These are phyloP conservation scores for Zygosaccharomyces pseudobailii DNA, from an alignment of 1,139 yeast species.

Conservation along the genomic window DNA sequence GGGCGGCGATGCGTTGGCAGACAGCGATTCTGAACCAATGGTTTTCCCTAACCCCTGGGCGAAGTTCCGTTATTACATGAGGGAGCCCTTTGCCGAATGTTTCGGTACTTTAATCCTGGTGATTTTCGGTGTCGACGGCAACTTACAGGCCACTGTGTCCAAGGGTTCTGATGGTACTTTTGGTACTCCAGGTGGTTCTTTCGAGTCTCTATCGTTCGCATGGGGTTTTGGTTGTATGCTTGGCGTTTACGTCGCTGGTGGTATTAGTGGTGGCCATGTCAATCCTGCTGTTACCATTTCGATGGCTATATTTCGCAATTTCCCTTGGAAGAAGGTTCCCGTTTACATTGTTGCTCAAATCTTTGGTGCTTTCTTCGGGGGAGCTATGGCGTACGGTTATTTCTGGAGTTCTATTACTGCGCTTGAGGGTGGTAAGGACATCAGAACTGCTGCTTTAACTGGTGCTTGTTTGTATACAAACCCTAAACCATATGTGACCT, in stretches of 20 bases:
- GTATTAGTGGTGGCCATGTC: conserved; percentile 38
- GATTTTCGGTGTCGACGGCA: conserved; percentile 41
- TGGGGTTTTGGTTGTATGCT: conserved; percentile 46
- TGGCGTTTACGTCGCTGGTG: conserved; percentile 37
- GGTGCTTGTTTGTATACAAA: conserved; percentile 18
- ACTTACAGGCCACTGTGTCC: conserved; percentile 36
- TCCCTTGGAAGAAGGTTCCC: conserved; percentile 38
- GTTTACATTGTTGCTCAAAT: conserved; percentile 35
- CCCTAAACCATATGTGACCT: conserved; percentile 17
- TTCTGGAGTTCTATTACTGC: conserved; percentile 20
- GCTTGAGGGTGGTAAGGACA: conserved; percentile 16
- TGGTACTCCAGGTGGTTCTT: conserved; percentile 34
- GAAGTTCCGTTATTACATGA: conserved; percentile 12
- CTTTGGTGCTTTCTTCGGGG: conserved; percentile 30
- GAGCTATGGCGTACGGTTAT: conserved; percentile 34
- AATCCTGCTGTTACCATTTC: conserved; percentile 37
- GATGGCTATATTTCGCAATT: conserved; percentile 36
- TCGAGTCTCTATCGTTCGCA: conserved; percentile 37
- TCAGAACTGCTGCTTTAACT: conserved; percentile 13
- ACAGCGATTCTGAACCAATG: conserved; percentile 6
- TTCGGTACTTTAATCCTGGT: conserved; percentile 39
- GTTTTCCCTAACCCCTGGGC: conserved; percentile 18
- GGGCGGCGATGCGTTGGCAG: conserved; percentile 2
- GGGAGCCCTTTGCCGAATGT: conserved; percentile 37
- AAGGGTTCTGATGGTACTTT: conserved; percentile 21